These are phyloP conservation scores for Digitaria exilis DNA, from an alignment of 202 grass and related monocot species.

Conservation along the genomic window DNA sequence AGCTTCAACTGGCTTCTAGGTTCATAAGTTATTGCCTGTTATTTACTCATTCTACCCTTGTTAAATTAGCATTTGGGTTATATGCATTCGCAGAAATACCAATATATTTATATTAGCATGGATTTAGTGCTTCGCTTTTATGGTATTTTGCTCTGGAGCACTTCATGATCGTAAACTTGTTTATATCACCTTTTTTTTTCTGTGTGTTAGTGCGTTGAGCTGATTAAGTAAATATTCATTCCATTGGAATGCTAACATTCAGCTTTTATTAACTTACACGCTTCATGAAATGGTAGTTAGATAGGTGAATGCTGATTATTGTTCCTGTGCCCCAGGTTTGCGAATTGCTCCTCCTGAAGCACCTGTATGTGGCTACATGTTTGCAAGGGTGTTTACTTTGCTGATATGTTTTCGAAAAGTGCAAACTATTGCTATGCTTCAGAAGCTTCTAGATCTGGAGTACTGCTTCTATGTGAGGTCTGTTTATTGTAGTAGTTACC, in stretches of 20 bases:
- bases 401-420: conserved; percentile 98
- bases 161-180: background rate
- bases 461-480: conserved; percentile 90
- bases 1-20: background rate
- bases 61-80: background rate
- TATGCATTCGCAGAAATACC: background rate
- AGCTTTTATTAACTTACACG: conserved; percentile 1
- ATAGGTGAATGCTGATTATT: conserved; percentile 10
- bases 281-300: conserved; percentile 3
- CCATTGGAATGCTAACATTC: background rate
- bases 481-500: conserved; percentile 3
- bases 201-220: background rate
- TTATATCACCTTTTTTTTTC: background rate
- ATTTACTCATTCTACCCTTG: conserved; percentile 19
- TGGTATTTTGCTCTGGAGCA: conserved; percentile 27
- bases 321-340: conserved; percentile 60
- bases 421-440: conserved; percentile 94
- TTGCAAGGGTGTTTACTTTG: conserved; percentile 96
- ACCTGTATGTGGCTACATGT: conserved; percentile 93
- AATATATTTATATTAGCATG: conserved; percentile 14
- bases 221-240: background rate
- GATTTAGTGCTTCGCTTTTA: conserved; percentile 20
- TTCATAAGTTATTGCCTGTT: conserved; percentile 25
- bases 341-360: conserved; percentile 97
- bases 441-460: conserved; percentile 68